These are phyloP conservation scores for Pichia sp. DNA, from an alignment of 1,139 yeast genomes.

Conservation along the genomic window DNA sequence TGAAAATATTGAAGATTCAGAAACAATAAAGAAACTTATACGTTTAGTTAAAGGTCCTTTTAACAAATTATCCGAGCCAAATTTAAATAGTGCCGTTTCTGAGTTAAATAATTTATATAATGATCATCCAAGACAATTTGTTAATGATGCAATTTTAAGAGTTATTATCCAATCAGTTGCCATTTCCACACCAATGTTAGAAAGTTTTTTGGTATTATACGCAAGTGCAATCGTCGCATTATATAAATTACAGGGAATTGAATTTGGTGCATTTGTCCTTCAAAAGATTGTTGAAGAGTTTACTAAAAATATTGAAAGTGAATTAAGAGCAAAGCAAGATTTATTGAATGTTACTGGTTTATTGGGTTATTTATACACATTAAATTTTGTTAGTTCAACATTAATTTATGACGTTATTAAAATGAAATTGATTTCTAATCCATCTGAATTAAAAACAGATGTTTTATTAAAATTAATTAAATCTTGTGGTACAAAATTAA, in stretches of 20 bases:
- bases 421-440: constrained; percentile 34
- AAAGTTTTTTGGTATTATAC: constrained; percentile 72
- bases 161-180: constrained; percentile 62
- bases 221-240: constrained; percentile 73
- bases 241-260: constrained; percentile 75
- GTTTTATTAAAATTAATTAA: constrained; percentile 64
- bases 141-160: constrained; percentile 60
- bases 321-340: constrained; percentile 40
- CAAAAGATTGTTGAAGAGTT: constrained; percentile 71
- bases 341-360: constrained; percentile 67
- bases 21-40: constrained; percentile 45
- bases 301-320: constrained; percentile 29
- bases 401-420: constrained; percentile 72
- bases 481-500: constrained; percentile 74
- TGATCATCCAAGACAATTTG: constrained; percentile 67
- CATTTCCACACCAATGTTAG: constrained; percentile 62
- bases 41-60: constrained; percentile 71
- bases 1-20: constrained; percentile 33
- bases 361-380: constrained; percentile 68
- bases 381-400: constrained; percentile 67
- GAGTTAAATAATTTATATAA: constrained; percentile 60
- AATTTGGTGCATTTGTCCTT: constrained; percentile 81
- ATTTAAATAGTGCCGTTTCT: constrained; percentile 60
- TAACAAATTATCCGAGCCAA: constrained; percentile 83
- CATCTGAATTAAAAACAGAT: constrained; percentile 72